phyloP scores from a whole-genome alignment of 371 early-diverging fungal species.

The Circinella minor region DNA sequence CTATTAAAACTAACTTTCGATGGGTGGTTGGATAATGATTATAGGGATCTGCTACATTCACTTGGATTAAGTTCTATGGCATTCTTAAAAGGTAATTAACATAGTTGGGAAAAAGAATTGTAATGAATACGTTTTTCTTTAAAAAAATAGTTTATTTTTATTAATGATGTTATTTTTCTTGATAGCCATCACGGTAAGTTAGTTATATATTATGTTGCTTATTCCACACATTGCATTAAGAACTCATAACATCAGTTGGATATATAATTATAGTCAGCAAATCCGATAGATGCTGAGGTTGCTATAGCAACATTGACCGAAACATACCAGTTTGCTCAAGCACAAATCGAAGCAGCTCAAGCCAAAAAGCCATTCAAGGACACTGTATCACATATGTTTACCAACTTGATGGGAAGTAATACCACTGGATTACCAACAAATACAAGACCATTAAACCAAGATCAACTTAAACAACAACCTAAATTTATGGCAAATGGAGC shows the following conservation, averaged over 20 bases:
- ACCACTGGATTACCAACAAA: constrained; percentile 34
- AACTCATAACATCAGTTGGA: not conserved
- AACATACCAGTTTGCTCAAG: constrained; percentile 48
- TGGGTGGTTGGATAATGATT: not conserved
- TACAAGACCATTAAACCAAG: constrained; percentile 27
- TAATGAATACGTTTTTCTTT: too few species aligned
- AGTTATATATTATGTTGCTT: not conserved
- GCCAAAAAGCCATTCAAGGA: constrained; percentile 49
- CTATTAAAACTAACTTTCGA: too few species aligned
- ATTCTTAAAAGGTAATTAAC: constrained; percentile 47
- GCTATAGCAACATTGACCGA: constrained; percentile 49
- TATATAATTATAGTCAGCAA: constrained; percentile 9
- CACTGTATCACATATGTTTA: constrained; percentile 33
- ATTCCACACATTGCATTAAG: not conserved
- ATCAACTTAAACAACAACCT: constrained; percentile 25
- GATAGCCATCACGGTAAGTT: constrained; percentile 26
- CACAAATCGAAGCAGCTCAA: constrained; percentile 51
- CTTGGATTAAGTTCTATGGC: constrained; percentile 47
- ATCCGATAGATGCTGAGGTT: constrained; percentile 45
- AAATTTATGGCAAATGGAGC: constrained; percentile 59
- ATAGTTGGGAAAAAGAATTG: too few species aligned
- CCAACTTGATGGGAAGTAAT: constrained; percentile 32
- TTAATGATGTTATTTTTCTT: not conserved
- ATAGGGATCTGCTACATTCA: constrained; percentile 47
- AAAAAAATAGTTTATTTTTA: too few species aligned